Conservation (phyloP, 768 basidiomycete species). For the Psilocybe tampanensis region DNA sequence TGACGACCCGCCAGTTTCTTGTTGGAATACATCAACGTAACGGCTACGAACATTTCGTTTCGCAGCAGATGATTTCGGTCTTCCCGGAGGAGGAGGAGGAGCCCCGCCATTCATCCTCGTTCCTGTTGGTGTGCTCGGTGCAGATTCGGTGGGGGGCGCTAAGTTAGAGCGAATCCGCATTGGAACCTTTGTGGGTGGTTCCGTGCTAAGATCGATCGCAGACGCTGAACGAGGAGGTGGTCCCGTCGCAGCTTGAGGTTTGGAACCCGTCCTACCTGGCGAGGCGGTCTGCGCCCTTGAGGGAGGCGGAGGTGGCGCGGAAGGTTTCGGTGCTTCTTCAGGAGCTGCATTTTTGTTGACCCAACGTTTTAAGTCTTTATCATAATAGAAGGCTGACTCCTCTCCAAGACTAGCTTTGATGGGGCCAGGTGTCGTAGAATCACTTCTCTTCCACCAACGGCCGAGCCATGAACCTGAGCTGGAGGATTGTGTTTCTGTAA, state of each 20-base stretch:
- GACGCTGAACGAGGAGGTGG: constrained; percentile 62
- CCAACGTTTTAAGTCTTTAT: constrained; percentile 95
- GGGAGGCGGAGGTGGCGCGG: constrained; percentile 73
- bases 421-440: constrained; percentile 60
- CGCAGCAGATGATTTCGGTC: constrained; percentile 60
- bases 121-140: constrained; percentile 49
- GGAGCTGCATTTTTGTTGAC: constrained; percentile 89
- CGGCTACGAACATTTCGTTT: constrained; percentile 81
- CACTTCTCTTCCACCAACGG: constrained; percentile 75
- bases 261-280: constrained; percentile 55
- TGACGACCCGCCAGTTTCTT: constrained; percentile 34
- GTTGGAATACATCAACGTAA: constrained; percentile 91
- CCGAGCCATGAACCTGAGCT: constrained; percentile 74
- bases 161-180: constrained; percentile 69
- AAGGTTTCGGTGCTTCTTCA: constrained; percentile 55
- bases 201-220: constrained; percentile 58
- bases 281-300: constrained; percentile 86
- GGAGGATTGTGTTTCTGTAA: constrained; percentile 13
- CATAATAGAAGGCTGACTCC: constrained; percentile 87
- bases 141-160: constrained; percentile 53
- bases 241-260: constrained; percentile 11
- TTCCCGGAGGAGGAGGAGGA: constrained; percentile 51
- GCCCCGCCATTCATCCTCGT: constrained; percentile 44
- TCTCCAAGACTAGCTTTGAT: constrained; percentile 93
- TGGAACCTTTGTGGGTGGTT: constrained; percentile 52